Base-by-base conservation (phyloP, 805 yeast genomes). In the Millerozyma acaciae region DNA sequence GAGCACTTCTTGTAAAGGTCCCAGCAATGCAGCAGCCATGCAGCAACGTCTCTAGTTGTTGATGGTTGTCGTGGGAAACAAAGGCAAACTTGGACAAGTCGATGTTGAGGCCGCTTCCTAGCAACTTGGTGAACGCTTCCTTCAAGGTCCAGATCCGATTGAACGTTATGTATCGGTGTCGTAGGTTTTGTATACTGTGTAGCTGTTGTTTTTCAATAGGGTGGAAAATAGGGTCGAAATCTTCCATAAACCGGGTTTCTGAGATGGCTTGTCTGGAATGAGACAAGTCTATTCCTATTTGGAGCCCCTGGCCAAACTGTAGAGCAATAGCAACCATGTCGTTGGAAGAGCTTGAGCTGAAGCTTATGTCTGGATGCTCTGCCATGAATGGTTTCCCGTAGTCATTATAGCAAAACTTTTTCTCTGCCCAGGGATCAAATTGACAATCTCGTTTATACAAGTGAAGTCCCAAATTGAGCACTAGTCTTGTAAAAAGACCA, bases 111-210 rank as follows among this genome's bases (percentile, higher is more conserved):
- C 95, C 94, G 12, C 68, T 55, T 0, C 94, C 95, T 2, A 71
- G 45, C 23, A 68, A 73, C 47, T 85, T 85, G 5, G 84, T 71
- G 47, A 76, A 82, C 14, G 86, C 76, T 51, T 85, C 95, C 50
- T 85, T 85, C 34, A 85, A 53, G 0, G 95, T 83, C 95, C 95
- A 85, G 21, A 71, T 65, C 24, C 75, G 76, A 13, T 81, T 73
- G 44, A 81, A 72, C 2, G 61, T 42, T 6, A 48, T 40, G 30
- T 58, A 56, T 33, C 59, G 48, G 4, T 38, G 16, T 0, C 35
- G 34, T 2, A 30, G 14, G n/a, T 47, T 41, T 2, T 47, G 35
- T 2, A 43, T 30, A 0, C 17, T n/a, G 5, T 39, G 35, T 6
- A 79, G 40, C 16, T 55, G 46, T 5, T 31, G 27, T 4, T 50